phyloP scores from a whole-genome alignment of 768 basidiomycete genomes.

The Clavaria fumosa region DNA sequence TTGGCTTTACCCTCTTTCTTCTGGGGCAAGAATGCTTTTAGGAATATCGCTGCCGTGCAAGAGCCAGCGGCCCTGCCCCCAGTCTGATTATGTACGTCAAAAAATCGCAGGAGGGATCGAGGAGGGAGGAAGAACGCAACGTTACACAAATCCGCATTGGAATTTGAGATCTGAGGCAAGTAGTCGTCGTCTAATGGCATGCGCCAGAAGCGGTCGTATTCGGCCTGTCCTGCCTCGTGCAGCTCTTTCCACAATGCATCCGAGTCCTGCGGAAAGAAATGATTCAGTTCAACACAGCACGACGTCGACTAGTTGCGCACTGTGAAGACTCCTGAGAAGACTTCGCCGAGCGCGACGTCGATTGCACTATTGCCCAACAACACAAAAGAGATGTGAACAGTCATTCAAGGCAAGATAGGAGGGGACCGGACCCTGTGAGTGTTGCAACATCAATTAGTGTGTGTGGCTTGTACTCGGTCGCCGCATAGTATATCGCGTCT shows the following conservation, averaged over 20 bases:
- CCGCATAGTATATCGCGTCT: conserved; percentile 78
- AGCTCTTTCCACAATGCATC: conserved; percentile 62
- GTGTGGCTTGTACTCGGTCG: conserved; percentile 62
- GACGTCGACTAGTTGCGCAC: conserved; percentile 19
- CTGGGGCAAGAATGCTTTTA: conserved; percentile 68
- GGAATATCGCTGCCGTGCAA: conserved; percentile 76
- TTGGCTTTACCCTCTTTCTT: conserved; percentile 53
- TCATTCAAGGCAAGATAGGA: neutral
- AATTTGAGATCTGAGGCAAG: conserved; percentile 56
- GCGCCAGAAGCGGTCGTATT: conserved; percentile 80
- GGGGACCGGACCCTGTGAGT: conserved; percentile 48
- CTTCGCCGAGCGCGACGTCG: conserved; percentile 56
- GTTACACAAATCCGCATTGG: conserved; percentile 75
- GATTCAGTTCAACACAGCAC: neutral
- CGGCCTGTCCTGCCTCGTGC: conserved; percentile 49
- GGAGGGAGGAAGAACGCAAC: too few species aligned
- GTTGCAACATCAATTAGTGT: conserved; percentile 82
- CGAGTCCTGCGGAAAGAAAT: conserved; percentile 33
- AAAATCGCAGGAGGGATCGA: too few species aligned
- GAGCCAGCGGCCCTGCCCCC: conserved; percentile 62
- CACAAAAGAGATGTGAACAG: neutral
- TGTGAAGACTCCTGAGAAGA: conserved; percentile 66
- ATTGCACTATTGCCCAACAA: too few species aligned
- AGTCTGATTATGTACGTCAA: conserved; percentile 23
- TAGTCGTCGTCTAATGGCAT: conserved; percentile 80